Evolutionary conservation across 2,329 filamentous ascomycete species (phyloP), one percentile per base, ranked within the genome.

Genomic region (Sporothrix dimorphospora): DNA sequence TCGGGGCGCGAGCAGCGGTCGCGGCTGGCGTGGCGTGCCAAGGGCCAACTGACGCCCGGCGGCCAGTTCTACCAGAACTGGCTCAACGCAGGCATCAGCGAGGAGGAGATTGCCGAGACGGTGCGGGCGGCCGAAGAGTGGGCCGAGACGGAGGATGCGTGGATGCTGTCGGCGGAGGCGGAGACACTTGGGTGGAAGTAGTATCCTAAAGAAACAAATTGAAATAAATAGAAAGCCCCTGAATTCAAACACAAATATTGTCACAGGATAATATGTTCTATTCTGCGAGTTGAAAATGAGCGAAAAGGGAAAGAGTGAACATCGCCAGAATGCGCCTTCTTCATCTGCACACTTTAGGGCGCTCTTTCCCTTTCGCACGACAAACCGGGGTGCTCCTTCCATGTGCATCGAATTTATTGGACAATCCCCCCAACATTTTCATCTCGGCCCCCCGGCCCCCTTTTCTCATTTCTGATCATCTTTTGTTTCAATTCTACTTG

Each of bases 141-240:
- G 81, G 80, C 76, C 0, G 77, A 79, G 57, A 79, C 75, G 14
- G 79, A 82, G 59, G 81, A 81, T 75, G 81, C 81, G 0, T 83
- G 81, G 81, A 79, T 77, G 74, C 79, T 75, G 6, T 73, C 77
- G 11, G 16, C 81, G 69, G 79, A 82, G 74, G 76, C 76, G 19
- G 81, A 83, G 74, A 79, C 82, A n/a, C 75, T 83, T 0, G 82
- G 76, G 6, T 82, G 81, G 81, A 83, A 83, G 76, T 82, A 47
- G 30, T 61, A n/a, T 21, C 16, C 0, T 0, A 34, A 67, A 38
- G 3, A 6, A 34, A 47, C 16, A 65, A 6, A 30, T 19, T 34
- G 16, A 16, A 0, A 30, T 16, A 51, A n/a, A 45, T 40, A 12
- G 14, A n/a, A 40, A n/a, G 16, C 19, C 3, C 2, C 7, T 21